Evolutionary conservation across 2,329 filamentous ascomycete genomes (phyloP).

Genomic region (Claviceps cyperi): DNA sequence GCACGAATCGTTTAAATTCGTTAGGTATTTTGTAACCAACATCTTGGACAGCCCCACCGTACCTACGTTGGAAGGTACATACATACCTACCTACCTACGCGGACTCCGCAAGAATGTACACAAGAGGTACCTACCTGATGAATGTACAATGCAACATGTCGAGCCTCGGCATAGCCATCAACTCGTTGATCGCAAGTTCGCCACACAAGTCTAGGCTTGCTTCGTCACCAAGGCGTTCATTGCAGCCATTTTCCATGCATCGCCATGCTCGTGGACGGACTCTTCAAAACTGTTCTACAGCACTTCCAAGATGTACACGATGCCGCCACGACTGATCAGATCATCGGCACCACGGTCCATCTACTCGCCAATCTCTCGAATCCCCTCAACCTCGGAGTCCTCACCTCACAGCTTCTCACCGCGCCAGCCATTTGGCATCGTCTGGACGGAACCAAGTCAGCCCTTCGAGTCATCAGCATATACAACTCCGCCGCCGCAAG

Average conservation of each 20-base stretch:
- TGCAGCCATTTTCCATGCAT: constrained; percentile 3
- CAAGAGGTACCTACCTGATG: no score
- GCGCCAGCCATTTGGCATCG: constrained; percentile 57
- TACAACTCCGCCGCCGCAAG: constrained; percentile 53
- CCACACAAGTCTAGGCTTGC: no score
- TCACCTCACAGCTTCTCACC: constrained; percentile 57
- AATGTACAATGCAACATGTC: no score
- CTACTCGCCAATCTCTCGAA: constrained; percentile 58
- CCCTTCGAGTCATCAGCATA: constrained; percentile 52
- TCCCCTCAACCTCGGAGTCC: constrained; percentile 57
- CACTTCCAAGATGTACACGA: constrained; percentile 40
- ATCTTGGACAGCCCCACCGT: no score
- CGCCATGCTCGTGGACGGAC: constrained; percentile 49
- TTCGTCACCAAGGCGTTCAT: neutral
- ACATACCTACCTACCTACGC: no score
- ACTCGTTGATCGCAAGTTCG: no score
- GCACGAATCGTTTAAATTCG: no score
- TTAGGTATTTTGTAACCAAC: no score
- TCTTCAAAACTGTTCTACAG: constrained; percentile 52
- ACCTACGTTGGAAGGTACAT: no score
- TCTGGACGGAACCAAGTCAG: constrained; percentile 44
- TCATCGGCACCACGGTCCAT: constrained; percentile 51
- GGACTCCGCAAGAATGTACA: no score
- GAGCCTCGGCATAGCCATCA: no score
- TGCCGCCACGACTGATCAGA: constrained; percentile 35